Evolutionary conservation across 495 filamentous ascomycete species (phyloP).

Genomic region (Tuber melanosporum): DNA sequence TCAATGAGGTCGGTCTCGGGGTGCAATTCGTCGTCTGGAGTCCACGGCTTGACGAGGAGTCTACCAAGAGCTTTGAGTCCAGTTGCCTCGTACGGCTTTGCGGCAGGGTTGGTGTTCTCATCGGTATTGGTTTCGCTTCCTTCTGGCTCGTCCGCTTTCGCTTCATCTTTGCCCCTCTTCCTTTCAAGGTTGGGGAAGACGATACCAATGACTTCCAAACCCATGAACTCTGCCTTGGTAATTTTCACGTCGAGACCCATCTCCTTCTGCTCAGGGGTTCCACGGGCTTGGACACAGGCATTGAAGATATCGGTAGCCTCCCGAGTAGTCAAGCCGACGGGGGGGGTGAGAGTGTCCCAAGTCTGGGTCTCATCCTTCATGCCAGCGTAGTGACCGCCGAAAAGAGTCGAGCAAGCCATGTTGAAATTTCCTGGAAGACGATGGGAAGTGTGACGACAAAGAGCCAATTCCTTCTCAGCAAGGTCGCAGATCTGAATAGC

Average conservation of each 20-base stretch:
- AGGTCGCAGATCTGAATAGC: constrained; percentile 62
- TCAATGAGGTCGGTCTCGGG: constrained; percentile 38
- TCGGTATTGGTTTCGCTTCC: constrained; percentile 19
- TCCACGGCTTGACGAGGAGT: constrained; percentile 43
- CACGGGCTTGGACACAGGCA: constrained; percentile 46
- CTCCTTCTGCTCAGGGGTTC: constrained; percentile 43
- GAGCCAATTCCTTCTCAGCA: constrained; percentile 60
- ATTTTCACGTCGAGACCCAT: constrained; percentile 28
- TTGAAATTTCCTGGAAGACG: constrained; percentile 71
- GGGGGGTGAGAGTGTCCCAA: constrained; percentile 21
- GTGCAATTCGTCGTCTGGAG: constrained; percentile 38
- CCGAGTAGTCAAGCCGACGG: constrained; percentile 43
- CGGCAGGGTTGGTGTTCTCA: no score
- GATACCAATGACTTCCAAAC: constrained; percentile 55
- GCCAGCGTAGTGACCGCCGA: constrained; percentile 41
- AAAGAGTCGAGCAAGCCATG: constrained; percentile 43
- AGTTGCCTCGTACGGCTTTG: constrained; percentile 12
- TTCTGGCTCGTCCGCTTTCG: constrained; percentile 36
- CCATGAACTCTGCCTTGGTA: constrained; percentile 46
- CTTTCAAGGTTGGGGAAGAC: constrained; percentile 29
- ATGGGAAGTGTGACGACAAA: constrained; percentile 48
- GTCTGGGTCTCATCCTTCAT: constrained; percentile 43
- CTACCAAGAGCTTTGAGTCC: constrained; percentile 46
- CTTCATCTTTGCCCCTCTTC: constrained; percentile 36
- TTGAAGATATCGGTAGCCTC: constrained; percentile 48